Evolutionary conservation across 345 rosid species (phyloP), one percentile per base, ranked within the genome.

Genomic region (Populus tremula): DNA sequence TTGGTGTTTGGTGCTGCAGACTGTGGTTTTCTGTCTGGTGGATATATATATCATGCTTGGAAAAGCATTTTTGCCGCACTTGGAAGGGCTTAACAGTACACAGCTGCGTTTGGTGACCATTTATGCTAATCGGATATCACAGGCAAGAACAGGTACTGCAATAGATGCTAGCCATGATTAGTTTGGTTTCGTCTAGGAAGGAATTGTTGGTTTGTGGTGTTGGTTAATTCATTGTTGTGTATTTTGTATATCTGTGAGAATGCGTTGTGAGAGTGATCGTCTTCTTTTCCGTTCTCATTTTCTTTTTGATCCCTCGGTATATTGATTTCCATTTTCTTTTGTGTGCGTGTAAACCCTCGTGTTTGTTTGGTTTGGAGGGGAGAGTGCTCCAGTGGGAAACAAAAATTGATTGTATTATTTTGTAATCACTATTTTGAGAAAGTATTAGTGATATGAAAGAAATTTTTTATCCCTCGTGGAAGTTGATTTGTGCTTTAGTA

Each of bases 1-100:
- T 67, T 27, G 38, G n/a, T 12, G 64, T 73, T 54, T 38, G 45
- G 35, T 43, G 83, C 59, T 80, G 76, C 97, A 96, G 99, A 91
- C 98, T 1, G 99, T 96, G 67, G 99, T 96, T 75, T 96, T 96
- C 89, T 96, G 99, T 82, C 85, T 96, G 79, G 99, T 96, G 89
- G 99, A 96, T 81, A 92, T 94, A 63, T 96, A 96, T 62, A 96
- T 96, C 70, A 92, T 96, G 97, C 94, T 96, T 5, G 99, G 99
- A 77, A 92, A 96, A 85, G 90, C 97, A 73, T 96, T 96, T 86
- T 87, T 93, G 82, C 98, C 97, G 1, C 85, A 93, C 89, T 82
- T 96, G 93, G 98, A 92, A 82, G 93, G 97, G 72, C 90, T 96
- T 41, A 96, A 88, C 87, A 91, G 93, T 69, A 96, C 97, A 2